Evolutionary conservation across 148 eudicot species (phyloP).

Genomic region (Drosera capensis): DNA sequence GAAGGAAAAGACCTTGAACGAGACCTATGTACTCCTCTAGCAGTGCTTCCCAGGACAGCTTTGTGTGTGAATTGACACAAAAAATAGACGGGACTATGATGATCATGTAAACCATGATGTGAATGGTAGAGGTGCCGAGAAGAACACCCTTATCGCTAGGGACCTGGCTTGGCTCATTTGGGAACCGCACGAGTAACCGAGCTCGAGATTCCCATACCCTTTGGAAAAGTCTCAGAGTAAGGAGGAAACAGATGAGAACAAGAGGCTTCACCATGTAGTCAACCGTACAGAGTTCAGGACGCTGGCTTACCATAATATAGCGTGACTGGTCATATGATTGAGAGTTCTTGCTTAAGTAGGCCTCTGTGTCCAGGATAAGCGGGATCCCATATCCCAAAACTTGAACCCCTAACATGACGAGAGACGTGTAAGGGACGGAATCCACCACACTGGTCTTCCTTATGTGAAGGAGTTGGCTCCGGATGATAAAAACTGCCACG

Average conservation of each 20-base stretch:
- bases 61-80: slow-evolving; percentile 21
- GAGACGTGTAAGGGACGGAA: slow-evolving; percentile 54
- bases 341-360: slow-evolving; percentile 26
- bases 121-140: slow-evolving; percentile 29
- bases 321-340: slow-evolving; percentile 26
- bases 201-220: slow-evolving; percentile 69
- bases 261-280: slow-evolving; percentile 64
- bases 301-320: slow-evolving; percentile 39
- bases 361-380: slow-evolving; percentile 51
- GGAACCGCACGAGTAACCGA: slow-evolving; percentile 31
- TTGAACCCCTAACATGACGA: slow-evolving; percentile 85
- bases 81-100: slow-evolving; percentile 31
- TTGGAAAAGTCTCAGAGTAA: slow-evolving; percentile 53
- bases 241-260: slow-evolving; percentile 43
- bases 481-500: slow-evolving; percentile 37
- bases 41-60: slow-evolving; percentile 48
- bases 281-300: slow-evolving; percentile 32
- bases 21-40: slow-evolving; percentile 71
- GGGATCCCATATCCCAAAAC: slow-evolving; percentile 71
- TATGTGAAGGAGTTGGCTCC: slow-evolving; percentile 49
- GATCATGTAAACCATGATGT: slow-evolving; percentile 38
- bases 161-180: slow-evolving; percentile 33
- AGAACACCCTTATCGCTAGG: slow-evolving; percentile 59
- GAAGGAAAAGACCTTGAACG: slow-evolving; percentile 71
- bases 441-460: slow-evolving; percentile 25